A percentile compares a stretch with the other conserved stretches of the same genome.
These are phyloP conservation scores for Trichoderma cornu-damae DNA, from an alignment of 2,329 filamentous ascomycete genomes.

Conservation along the genomic window DNA sequence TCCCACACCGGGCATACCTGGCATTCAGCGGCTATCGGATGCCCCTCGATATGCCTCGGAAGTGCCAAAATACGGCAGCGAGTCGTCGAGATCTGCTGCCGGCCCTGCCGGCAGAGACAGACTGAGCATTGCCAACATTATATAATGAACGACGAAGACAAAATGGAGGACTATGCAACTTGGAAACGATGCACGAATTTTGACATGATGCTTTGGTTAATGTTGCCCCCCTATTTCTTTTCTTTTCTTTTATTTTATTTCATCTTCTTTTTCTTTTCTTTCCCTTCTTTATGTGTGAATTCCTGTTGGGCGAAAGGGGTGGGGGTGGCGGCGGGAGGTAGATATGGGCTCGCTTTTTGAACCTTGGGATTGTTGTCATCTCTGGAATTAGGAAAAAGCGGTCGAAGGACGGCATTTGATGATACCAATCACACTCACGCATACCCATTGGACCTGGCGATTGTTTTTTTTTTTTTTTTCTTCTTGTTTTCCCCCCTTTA, in stretches of 20 bases:
- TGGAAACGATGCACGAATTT: constrained; percentile 12
- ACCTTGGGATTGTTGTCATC: background rate
- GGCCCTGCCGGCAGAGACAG: constrained; percentile 31
- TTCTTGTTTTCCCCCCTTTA: too few species aligned
- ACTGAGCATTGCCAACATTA: constrained; percentile 44
- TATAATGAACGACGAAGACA: constrained; percentile 27
- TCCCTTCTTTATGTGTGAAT: too few species aligned
- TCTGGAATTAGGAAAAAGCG: constrained; percentile 8
- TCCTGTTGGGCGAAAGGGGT: background rate
- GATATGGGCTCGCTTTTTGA: constrained; percentile 1
- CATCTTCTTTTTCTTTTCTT: background rate
- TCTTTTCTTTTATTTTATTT: background rate
- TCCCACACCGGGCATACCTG: constrained; percentile 24
- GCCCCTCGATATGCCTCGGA: constrained; percentile 30
- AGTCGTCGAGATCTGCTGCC: constrained; percentile 25
- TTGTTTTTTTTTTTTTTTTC: background rate
- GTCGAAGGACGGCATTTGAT: constrained; percentile 13
- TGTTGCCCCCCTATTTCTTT: background rate
- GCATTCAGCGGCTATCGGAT: constrained; percentile 30
- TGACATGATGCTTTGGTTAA: background rate
- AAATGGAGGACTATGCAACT: background rate
- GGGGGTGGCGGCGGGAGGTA: too few species aligned
- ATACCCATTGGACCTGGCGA: constrained; percentile 10
- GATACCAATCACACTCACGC: constrained; percentile 15
- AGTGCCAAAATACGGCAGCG: constrained; percentile 22